A percentile compares a stretch with the other conserved stretches of the same genome.
Evolutionary conservation across 352 stramenopile species (phyloP).

Genomic region (Plasmopara halstedii): DNA sequence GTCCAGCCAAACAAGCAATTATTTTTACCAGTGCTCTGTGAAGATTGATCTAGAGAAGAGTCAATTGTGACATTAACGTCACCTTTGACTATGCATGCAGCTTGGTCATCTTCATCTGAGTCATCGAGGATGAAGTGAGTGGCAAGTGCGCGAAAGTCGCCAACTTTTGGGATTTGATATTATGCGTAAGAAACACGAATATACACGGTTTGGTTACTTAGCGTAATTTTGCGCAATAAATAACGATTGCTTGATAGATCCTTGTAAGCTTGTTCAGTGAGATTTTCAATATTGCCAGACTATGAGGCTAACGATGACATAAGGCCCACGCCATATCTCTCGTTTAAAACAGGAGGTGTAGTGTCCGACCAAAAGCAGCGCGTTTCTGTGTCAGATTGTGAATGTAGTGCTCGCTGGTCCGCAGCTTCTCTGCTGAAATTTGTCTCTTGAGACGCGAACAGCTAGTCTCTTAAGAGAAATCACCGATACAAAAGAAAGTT

Average conservation of each 20-base stretch:
- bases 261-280: conserved; percentile 2
- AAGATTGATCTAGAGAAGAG: background rate
- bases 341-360: no score
- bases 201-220: no score
- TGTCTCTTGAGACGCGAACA: conserved; percentile 14
- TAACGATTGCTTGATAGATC: conserved; percentile 7
- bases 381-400: conserved; percentile 5
- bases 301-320: conserved; percentile 7
- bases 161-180: background rate
- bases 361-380: conserved; percentile 14
- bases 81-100: background rate
- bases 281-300: conserved; percentile 4
- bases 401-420: conserved; percentile 9
- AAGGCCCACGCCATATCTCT: conserved; percentile 4
- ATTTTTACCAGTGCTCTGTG: background rate
- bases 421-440: conserved; percentile 10
- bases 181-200: conserved; percentile 8
- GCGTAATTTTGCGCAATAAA: conserved; percentile 6
- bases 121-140: background rate
- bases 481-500: background rate
- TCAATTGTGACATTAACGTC: conserved; percentile 8
- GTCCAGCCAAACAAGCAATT: conserved; percentile 9
- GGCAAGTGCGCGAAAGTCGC: background rate
- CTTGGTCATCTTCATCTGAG: background rate
- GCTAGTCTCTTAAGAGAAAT: conserved; percentile 8